Percentiles rank a stretch among this genome's conserved stretches.
These are phyloP conservation scores for Neophaeococcomyces aloes DNA, from an alignment of 2,329 filamentous ascomycete genomes.

Conservation along the genomic window DNA sequence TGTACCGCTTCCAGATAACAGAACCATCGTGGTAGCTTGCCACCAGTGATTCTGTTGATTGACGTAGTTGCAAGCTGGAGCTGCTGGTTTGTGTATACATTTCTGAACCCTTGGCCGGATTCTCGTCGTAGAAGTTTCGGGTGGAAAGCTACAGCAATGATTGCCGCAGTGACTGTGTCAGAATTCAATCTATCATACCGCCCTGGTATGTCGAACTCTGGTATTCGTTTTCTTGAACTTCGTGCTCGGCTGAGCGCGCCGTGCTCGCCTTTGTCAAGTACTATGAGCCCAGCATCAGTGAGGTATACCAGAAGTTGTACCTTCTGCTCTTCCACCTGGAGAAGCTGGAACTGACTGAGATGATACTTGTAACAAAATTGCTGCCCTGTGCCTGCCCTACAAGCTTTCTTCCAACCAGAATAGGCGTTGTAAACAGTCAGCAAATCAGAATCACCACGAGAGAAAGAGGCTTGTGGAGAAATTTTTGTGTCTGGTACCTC, in stretches of 20 bases:
- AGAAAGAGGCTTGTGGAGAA: constrained; percentile 65
- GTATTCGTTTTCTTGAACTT: constrained; percentile 11
- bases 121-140: constrained; percentile 81
- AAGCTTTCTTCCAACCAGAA: constrained; percentile 73
- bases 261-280: constrained; percentile 63
- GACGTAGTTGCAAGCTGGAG: constrained; percentile 81
- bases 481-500: constrained; percentile 52
- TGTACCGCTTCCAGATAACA: constrained; percentile 98
- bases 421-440: constrained; percentile 94
- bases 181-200: constrained; percentile 36
- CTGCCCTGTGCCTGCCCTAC: constrained; percentile 56
- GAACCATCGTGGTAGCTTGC: constrained; percentile 56
- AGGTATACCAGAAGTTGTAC: constrained; percentile 77
- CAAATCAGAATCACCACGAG: constrained; percentile 79
- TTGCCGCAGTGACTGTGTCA: constrained; percentile 65
- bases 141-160: constrained; percentile 91
- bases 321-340: constrained; percentile 92
- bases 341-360: constrained; percentile 74
- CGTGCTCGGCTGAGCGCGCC: constrained; percentile 50
- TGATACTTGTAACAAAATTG: constrained; percentile 97
- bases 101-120: constrained; percentile 68
- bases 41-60: constrained; percentile 49
- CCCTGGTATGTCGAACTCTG: constrained; percentile 46
- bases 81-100: constrained; percentile 83
- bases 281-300: constrained; percentile 73